Percentiles rank a stretch among this genome's conserved stretches.
phyloP scores from a whole-genome alignment of 495 filamentous ascomycete genomes.

The Aspergillus steynii region DNA sequence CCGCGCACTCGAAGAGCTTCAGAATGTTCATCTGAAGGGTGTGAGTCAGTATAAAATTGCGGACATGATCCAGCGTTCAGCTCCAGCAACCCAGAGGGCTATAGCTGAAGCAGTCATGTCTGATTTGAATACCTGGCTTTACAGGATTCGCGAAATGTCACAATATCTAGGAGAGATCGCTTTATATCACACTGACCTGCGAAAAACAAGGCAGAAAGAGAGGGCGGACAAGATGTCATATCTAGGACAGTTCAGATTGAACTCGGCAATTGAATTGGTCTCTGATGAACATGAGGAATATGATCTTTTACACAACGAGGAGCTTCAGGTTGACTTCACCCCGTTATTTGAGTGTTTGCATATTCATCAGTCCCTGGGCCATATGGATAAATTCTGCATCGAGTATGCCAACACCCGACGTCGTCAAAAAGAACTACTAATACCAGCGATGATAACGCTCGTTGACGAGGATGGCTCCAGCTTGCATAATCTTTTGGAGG shows the following conservation, averaged over 20 bases:
- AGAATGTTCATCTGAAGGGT: slow-evolving; percentile 92
- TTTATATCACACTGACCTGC: slow-evolving; percentile 88
- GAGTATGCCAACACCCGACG: slow-evolving; percentile 89
- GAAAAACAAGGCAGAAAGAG: slow-evolving; percentile 81
- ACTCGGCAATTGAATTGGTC: slow-evolving; percentile 93
- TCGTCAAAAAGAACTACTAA: slow-evolving; percentile 85
- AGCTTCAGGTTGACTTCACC: slow-evolving; percentile 89
- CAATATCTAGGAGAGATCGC: slow-evolving; percentile 96
- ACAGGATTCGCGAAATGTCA: slow-evolving; percentile 89
- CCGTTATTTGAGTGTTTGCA: slow-evolving; percentile 94
- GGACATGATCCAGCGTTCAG: slow-evolving; percentile 91
- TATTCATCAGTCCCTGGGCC: slow-evolving; percentile 93
- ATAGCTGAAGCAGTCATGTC: slow-evolving; percentile 97
- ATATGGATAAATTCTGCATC: slow-evolving; percentile 82
- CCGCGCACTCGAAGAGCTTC: slow-evolving; percentile 90
- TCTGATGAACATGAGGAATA: slow-evolving; percentile 95
- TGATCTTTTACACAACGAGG: slow-evolving; percentile 90
- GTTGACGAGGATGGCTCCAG: slow-evolving; percentile 72
- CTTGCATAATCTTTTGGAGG: slow-evolving; percentile 83
- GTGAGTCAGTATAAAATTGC: slow-evolving; percentile 94
- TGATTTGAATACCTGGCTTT: slow-evolving; percentile 98
- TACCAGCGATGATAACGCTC: slow-evolving; percentile 71
- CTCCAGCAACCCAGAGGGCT: slow-evolving; percentile 86
- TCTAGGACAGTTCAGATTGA: slow-evolving; percentile 81
- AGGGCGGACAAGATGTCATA: slow-evolving; percentile 69